Evolutionary conservation across 2,329 filamentous ascomycete species (phyloP), one percentile per base, ranked within the genome.

Genomic region (Penicillium sp.): DNA sequence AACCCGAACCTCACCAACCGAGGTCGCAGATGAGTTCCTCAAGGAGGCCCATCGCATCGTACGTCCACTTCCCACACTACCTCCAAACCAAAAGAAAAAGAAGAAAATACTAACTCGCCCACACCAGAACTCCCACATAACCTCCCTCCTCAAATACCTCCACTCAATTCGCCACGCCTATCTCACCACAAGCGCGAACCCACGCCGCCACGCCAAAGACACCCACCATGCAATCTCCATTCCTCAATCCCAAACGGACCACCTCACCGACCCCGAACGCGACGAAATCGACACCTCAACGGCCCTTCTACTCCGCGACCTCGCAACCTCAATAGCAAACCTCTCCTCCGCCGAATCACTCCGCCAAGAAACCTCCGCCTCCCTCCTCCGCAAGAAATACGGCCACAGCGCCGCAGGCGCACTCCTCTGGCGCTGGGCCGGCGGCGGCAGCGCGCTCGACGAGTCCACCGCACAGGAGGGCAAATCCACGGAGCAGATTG

Each of bases 21-120:
- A 75, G 59, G 74, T 72, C 2, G 84, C 95, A 54, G 91, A 97
- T 75, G 90, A 90, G 70, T 99, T 98, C 74, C 82, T 98, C 37
- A 93, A 94, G 73, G 94, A 98, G 79, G 95, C 95, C 56, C 95
- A 96, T 79, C 87, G 90, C 74, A 97, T 98, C 76, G 93, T 96
- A 58, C 55, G 69, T 65, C 63, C 66, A 55, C 59, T 51, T 56
- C 55, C 35, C 25, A 30, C 30, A 55, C 26, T 16, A n/a, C 33
- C 42, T 43, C 46, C 35, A 28, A n/a, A 38, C 40, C 35, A 37
- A 58, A 49, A 22, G 2, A 19, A 22, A 28, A n/a, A 38, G 4
- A 33, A 33, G 11, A 11, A 33, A 33, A 33, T 33, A 35, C 38
- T 19, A 45, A 38, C 49, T 61, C 55, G 58, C 55, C 16, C 33